Base-by-base conservation (phyloP, 495 filamentous ascomycete genomes). In the Saxispiralis lemnorum region DNA sequence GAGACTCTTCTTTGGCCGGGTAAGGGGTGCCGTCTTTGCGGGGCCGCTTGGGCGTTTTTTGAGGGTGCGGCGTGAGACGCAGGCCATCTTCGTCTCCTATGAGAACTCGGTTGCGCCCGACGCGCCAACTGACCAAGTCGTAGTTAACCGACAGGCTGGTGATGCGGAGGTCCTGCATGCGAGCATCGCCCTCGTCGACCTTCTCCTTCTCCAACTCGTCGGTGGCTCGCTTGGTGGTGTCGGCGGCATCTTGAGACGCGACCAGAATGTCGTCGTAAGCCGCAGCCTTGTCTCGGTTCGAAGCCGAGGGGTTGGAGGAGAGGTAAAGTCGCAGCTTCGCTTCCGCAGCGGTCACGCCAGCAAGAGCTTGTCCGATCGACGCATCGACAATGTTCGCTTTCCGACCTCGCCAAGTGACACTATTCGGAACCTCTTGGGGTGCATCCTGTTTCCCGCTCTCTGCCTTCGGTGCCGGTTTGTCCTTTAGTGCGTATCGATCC, bases 81-180 rank as follows among this genome's bases (percentile, higher is more conserved):
- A 80, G 68, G 6, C 84, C 86, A 53, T 95, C 84, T 51, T 94
- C 83, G 43, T 78, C 67, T 30, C 86, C 86, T 44, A 83, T 80
- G 28, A 99, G 65, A 0, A 92, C 78, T 39, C 89, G 71, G 56
- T 99, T 96, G 34, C 92, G 77, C 31, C 86, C 92, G 47, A 95
- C 79, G 53, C 89, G 72, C 92, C 88, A 96, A 55, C 82, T 83
- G 37, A 99, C 76, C 59, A 95, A 71, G 49, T 78, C 79, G 56
- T 88, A 96, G 59, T 92, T 92, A 20, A 95, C 83, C 1, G 86
- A 83, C 0, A 92, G 93, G 16, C 81, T 77, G 6, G 86, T 93
- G 46, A 96, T 81, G 40, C 93, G 86, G 34, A 99, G 66, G 45
- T 83, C 78, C 61, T 99, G 92, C 79, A 96, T 81, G 35, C 85